A percentile compares a stretch with the other conserved stretches of the same genome.
phyloP scores from a whole-genome alignment of 108 stramenopile species.

The Nitzschia sp. region DNA sequence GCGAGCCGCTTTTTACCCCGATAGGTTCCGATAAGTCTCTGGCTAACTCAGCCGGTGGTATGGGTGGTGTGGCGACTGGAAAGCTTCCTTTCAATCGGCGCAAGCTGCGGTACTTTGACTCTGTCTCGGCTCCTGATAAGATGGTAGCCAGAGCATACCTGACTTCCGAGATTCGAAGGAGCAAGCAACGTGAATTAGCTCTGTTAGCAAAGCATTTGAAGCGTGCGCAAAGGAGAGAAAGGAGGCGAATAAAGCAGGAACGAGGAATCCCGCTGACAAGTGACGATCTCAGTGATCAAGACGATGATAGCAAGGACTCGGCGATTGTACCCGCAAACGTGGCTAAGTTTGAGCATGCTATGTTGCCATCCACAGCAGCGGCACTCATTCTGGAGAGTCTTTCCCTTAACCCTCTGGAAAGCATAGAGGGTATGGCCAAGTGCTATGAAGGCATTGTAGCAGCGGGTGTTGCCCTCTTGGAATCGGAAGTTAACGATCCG shows the following conservation, averaged over 20 bases:
- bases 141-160: slow-evolving; percentile 60
- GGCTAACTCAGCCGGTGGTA: slow-evolving; percentile 23
- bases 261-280: slow-evolving; percentile 3
- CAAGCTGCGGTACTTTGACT: slow-evolving; percentile 79
- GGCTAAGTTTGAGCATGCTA: slow-evolving; percentile 46
- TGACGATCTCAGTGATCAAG: slow-evolving; percentile 15
- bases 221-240: slow-evolving; percentile 44
- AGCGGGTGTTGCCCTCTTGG: slow-evolving; percentile 77
- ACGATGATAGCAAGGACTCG: slow-evolving; percentile 25
- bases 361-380: slow-evolving; percentile 61
- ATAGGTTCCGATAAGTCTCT: slow-evolving; percentile 34
- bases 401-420: slow-evolving; percentile 63
- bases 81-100: slow-evolving; percentile 82
- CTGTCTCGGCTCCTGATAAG: slow-evolving; percentile 61
- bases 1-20: slow-evolving; percentile 56
- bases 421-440: slow-evolving; percentile 84
- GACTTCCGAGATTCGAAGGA: slow-evolving; percentile 14
- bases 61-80: slow-evolving; percentile 19
- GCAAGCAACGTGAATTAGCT: slow-evolving; percentile 53
- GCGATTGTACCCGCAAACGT: slow-evolving; percentile 36
- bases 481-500: slow-evolving; percentile 37
- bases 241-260: slow-evolving; percentile 29
- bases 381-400: slow-evolving; percentile 78
- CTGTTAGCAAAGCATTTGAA: slow-evolving; percentile 47
- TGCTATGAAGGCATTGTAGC: slow-evolving; percentile 89